Evolutionary conservation across 371 early-diverging fungal species (phyloP), one percentile per base, ranked within the genome.

Genomic region (Mortierella sp.): DNA sequence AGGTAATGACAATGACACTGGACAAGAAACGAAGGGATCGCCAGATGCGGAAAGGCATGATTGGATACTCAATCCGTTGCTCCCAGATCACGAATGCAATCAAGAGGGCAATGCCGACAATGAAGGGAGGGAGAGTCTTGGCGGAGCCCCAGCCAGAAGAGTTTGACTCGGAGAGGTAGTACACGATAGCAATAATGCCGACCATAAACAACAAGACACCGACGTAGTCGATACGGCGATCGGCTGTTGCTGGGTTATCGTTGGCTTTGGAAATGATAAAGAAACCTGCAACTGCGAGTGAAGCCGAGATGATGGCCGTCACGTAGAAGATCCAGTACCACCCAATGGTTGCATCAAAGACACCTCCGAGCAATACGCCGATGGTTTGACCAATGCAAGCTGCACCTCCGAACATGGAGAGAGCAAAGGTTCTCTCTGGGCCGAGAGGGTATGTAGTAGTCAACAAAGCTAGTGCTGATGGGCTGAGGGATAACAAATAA

Each of bases 1-100:
- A 68, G 40, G 70, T 66, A 23, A 75, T 81, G 61, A 84, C 65
- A 12, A 76, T 60, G 15, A 83, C 69, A 19, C 80, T 66, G 28
- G 83, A 59, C 4, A 64, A 63, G 68, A 83, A 75, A 4, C 72
- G 79, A n/a, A 58, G 81, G 5, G 73, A 76, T 19, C 56, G 61
- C 80, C 83, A 86, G 72, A 81, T 78, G 5, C 37, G 54, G 29
- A 69, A 68, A 3, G 83, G 85, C 71, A 84, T 75, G 56, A 86
- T 72, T 2, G 86, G 84, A 28, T 77, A 68, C 1, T 61, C 40
- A 12, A 70, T 68, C 10, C 72, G 66, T n/a, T 28, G 49, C 68
- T 86, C 83, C 75, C 70, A 75, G 9, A 78, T 56, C 53, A 84
- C 32, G 57, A 86, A 86, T 12, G 49, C 35, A n/a, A n/a, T n/a